A percentile compares a stretch with the other conserved stretches of the same genome.
Evolutionary conservation across 106 monocot genomes (phyloP).

Genomic region (Apostasia shenzhenica): DNA sequence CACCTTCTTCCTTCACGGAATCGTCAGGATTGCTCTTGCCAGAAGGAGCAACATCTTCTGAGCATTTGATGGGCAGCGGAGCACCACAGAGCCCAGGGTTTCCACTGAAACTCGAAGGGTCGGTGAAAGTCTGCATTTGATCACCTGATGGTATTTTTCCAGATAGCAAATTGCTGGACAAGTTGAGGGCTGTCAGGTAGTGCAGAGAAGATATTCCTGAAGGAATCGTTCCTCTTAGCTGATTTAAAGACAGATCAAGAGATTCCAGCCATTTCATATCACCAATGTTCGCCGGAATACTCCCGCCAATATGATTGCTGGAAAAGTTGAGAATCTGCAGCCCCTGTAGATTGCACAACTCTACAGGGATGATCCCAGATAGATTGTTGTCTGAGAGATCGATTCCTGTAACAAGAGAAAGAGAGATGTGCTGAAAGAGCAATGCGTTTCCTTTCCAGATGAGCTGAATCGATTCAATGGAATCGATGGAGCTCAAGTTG

Average conservation of each 20-base stretch:
- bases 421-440: not conserved
- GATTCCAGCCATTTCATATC: not conserved
- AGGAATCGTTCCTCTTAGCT: not conserved
- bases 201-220: not conserved
- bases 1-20: not conserved
- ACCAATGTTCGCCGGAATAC: not conserved
- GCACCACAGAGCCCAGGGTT: not conserved
- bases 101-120: not conserved
- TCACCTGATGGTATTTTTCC: not conserved
- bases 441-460: not conserved
- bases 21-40: not conserved
- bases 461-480: not conserved
- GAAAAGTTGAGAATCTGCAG: not conserved
- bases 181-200: not conserved
- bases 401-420: conserved; percentile 2
- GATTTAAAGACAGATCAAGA: not conserved
- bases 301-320: not conserved
- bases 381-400: conserved; percentile 8
- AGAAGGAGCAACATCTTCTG: no score
- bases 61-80: not conserved
- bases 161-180: not conserved
- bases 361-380: not conserved
- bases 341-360: not conserved
- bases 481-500: not conserved
- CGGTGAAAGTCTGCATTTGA: not conserved